Evolutionary conservation across 2,329 filamentous ascomycete species (phyloP).

Genomic region (Colletotrichum sidae): DNA sequence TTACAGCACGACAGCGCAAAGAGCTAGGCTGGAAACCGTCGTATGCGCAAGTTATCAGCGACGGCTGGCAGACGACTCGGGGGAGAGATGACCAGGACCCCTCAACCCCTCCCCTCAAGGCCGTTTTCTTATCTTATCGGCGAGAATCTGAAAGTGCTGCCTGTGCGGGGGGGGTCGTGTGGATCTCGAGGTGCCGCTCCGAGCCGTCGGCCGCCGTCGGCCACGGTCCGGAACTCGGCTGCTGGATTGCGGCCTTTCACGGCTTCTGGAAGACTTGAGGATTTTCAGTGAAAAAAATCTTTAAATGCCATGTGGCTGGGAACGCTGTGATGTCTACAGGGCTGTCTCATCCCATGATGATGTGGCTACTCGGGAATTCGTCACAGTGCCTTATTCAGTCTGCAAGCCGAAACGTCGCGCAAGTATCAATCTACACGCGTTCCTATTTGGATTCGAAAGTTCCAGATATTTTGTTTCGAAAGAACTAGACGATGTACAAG

Average conservation of each 20-base stretch:
- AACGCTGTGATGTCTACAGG: too few relatives aligned
- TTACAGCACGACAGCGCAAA: not conserved
- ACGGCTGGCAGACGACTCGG: not conserved
- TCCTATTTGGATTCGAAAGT: too few relatives aligned
- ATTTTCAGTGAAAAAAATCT: too few relatives aligned
- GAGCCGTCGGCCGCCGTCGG: conserved; percentile 36
- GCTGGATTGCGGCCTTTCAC: not conserved
- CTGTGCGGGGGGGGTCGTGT: conserved; percentile 5
- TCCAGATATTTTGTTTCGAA: too few relatives aligned
- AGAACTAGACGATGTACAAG: too few relatives aligned
- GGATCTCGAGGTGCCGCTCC: conserved; percentile 5
- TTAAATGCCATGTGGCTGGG: too few relatives aligned
- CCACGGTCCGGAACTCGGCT: conserved; percentile 4
- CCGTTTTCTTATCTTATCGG: conserved; percentile 12
- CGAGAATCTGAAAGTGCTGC: not conserved
- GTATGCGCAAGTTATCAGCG: not conserved
- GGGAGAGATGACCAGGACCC: conserved; percentile 11
- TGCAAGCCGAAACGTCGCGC: too few relatives aligned
- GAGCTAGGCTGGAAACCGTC: not conserved
- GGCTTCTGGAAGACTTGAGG: too few relatives aligned
- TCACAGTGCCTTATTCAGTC: too few relatives aligned
- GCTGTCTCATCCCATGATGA: too few relatives aligned
- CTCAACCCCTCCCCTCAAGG: not conserved
- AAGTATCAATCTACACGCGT: too few relatives aligned
- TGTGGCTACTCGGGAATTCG: too few relatives aligned